Percentiles rank a stretch among this genome's conserved stretches.
phyloP scores from a whole-genome alignment of 225 moss, liverwort and hornwort species.

The Takakia lepidozioides region DNA sequence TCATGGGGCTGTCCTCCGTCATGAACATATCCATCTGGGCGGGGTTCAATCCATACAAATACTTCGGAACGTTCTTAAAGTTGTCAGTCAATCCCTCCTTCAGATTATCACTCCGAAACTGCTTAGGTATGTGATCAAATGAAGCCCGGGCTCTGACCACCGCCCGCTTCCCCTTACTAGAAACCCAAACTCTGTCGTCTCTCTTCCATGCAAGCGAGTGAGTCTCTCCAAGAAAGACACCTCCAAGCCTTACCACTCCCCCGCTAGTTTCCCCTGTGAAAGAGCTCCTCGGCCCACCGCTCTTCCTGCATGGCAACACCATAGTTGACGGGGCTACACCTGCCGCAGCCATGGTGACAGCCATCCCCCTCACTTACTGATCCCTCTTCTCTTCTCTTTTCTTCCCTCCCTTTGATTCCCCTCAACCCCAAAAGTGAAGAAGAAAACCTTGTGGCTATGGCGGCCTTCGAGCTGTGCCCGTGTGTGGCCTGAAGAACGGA shows the following conservation, averaged over 20 bases:
- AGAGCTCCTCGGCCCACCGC: slow-evolving; percentile 17
- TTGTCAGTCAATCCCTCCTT: slow-evolving; percentile 77
- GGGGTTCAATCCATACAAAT: slow-evolving; percentile 78
- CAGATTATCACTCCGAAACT: slow-evolving; percentile 65
- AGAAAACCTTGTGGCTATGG: no score
- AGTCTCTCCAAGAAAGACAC: slow-evolving; percentile 18
- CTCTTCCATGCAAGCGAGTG: slow-evolving; percentile 7
- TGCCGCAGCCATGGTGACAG: slow-evolving; percentile 39
- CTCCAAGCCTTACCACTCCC: slow-evolving; percentile 8
- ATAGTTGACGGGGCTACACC: no score
- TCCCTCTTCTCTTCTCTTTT: slow-evolving; percentile 9
- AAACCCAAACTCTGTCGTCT: slow-evolving; percentile 24
- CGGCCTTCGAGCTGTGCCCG: no score
- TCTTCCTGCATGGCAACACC: slow-evolving; percentile 19
- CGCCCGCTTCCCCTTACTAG: slow-evolving; percentile 17
- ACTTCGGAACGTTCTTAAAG: slow-evolving; percentile 65
- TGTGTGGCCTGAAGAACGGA: no score
- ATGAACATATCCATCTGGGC: slow-evolving; percentile 97
- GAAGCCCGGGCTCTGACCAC: slow-evolving; percentile 40
- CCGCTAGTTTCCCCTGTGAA: slow-evolving; percentile 22
- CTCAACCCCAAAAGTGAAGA: no score
- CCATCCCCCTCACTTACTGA: slow-evolving; percentile 11
- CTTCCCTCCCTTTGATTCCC: background rate
- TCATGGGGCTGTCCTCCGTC: slow-evolving; percentile 92
- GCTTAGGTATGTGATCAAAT: slow-evolving; percentile 66